A percentile compares a stretch with the other conserved stretches of the same genome.
Conservation (phyloP, 169 alveolate species). For the Eimeria falciformis region DNA sequence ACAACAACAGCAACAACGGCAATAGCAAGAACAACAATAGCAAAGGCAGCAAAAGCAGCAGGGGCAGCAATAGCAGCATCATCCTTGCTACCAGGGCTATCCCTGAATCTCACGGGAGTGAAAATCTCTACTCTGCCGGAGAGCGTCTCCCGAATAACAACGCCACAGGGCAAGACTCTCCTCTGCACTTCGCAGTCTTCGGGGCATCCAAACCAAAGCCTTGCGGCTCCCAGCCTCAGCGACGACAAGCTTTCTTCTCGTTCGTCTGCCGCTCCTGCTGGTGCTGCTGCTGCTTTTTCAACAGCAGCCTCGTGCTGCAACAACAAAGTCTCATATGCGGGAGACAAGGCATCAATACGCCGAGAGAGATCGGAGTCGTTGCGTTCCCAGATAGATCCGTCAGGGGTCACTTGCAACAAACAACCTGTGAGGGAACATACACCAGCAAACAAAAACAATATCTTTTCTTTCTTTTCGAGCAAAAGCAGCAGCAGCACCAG, state of each 20-base stretch:
- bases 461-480: too few relatives aligned
- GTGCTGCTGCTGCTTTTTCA: neutral
- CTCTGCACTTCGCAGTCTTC: constrained; percentile 23
- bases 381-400: constrained; percentile 37
- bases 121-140: constrained; percentile 36
- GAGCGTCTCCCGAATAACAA: neutral
- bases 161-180: constrained; percentile 17
- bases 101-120: neutral
- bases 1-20: too few relatives aligned
- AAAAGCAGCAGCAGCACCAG: constrained; percentile 1
- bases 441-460: neutral
- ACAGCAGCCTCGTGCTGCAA: neutral
- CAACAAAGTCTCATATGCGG: neutral
- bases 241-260: neutral
- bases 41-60: too few relatives aligned
- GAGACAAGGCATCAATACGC: neutral
- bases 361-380: neutral
- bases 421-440: neutral
- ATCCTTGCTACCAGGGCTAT: neutral
- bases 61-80: too few relatives aligned
- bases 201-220: constrained; percentile 35
- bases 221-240: neutral
- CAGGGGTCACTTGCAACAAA: constrained; percentile 23
- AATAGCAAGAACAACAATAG: too few relatives aligned
- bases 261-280: constrained; percentile 32